Conservation (phyloP, 2,329 filamentous ascomycete species). For the Beauveria australis region DNA sequence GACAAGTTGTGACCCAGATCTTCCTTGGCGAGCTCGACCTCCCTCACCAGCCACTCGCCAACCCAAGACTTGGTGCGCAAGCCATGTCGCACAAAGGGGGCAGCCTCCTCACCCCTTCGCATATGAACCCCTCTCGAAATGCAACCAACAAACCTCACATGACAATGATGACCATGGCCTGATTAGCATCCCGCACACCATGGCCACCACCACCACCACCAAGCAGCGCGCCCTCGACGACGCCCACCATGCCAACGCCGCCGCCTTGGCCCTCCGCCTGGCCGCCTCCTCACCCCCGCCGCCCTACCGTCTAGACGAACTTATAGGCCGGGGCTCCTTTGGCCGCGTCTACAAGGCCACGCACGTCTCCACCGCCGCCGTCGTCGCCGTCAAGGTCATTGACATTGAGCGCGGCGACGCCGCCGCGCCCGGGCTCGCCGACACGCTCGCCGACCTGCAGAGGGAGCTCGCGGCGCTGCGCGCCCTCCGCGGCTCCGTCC, state of each 20-base stretch:
- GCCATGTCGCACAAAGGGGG: background rate
- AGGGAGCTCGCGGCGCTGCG: constrained; percentile 48
- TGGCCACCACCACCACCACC: background rate
- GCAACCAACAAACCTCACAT: no score
- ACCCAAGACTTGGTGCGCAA: no score
- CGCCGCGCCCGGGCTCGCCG: constrained; percentile 40
- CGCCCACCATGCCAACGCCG: constrained; percentile 54
- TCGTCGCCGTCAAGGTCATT: constrained; percentile 67
- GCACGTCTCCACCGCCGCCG: constrained; percentile 21
- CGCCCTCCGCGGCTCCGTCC: constrained; percentile 51
- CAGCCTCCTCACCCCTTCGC: background rate
- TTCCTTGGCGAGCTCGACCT: no score
- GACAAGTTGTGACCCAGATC: no score
- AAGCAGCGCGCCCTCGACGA: constrained; percentile 43
- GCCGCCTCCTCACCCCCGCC: constrained; percentile 47
- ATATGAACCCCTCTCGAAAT: no score
- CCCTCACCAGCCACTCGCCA: no score
- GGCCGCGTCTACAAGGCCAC: constrained; percentile 56
- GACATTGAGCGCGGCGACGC: constrained; percentile 65
- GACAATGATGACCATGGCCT: no score
- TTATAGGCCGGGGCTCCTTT: constrained; percentile 60
- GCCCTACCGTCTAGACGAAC: constrained; percentile 50
- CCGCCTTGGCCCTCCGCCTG: constrained; percentile 49
- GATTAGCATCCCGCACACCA: background rate
- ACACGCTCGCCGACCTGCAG: constrained; percentile 43